Base-by-base conservation (phyloP, 805 yeast genomes). In the Metschnikowia colocasiae region DNA sequence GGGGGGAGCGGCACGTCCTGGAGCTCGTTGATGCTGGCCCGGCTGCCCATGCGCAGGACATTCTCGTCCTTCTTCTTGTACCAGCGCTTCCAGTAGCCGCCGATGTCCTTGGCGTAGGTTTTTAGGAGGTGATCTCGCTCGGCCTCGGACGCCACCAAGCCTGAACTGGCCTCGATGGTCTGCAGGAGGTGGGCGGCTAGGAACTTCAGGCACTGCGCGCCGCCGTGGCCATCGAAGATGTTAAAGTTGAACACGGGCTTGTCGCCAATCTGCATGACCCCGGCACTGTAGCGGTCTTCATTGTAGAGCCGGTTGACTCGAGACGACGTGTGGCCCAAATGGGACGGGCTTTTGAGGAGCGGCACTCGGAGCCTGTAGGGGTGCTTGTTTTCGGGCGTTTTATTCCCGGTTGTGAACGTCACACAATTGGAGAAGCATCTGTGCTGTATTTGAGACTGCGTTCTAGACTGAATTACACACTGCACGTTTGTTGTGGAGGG, bases 181-280 rank as follows among this genome's bases (percentile, higher is more conserved):
- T 61, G 46, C 74, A 81, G 54, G 26, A 94, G 70, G 46, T 81
- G 70, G 3, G 73, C 64, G 18, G 74, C 67, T 10, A 91, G 69
- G 58, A 76, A 85, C 20, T 71, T 74, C 39, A 90, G 75, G 57
- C 96, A 87, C 45, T 83, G 82, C 20, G 73, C 75, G 19, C 96
- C 95, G 6, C 98, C 99, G 67, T 94, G 99, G 8, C 99, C 99
- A 67, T 94, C 99, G 64, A 87, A 90, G 1, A 94, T 76, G 39
- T 81, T 80, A 58, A 87, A 82, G 54, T 80, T 81, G 67, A 92
- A 86, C 16, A 68, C 59, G 9, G 59, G 56, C 20, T 55, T 51
- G 23, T 46, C 52, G 10, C 55, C 46, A 9, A 69, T 31, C 19
- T 71, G 66, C 32, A 88, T 58, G 43, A 87, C 79, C 23, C 79